phyloP scores from a whole-genome alignment of 177 flowering plant species.

The Vitis hybrid region DNA sequence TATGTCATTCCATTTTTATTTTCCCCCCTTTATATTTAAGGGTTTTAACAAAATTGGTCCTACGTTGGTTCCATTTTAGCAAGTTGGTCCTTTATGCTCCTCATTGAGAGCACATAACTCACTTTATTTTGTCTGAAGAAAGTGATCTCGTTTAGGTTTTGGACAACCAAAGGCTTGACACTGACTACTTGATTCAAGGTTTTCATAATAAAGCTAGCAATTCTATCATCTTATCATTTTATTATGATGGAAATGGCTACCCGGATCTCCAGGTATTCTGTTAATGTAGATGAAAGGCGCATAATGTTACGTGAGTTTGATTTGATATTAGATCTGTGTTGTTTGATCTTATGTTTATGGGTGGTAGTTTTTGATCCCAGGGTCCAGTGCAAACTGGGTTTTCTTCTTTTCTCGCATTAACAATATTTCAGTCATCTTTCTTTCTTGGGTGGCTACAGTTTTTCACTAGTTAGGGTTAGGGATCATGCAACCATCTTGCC shows the following conservation, averaged over 20 bases:
- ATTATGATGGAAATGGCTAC: not conserved
- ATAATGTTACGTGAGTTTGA: constrained; percentile 1
- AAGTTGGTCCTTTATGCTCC: not conserved
- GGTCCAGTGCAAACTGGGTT: not conserved
- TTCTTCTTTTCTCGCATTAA: not conserved
- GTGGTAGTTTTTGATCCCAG: not conserved
- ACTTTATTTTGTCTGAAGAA: constrained; percentile 1
- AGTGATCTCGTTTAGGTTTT: not conserved
- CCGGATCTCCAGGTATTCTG: not conserved
- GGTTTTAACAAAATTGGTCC: not conserved
- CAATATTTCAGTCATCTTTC: not conserved
- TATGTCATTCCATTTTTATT: not conserved
- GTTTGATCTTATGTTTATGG: not conserved
- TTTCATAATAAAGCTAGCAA: not conserved
- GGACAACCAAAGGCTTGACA: not conserved
- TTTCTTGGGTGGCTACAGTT: not conserved
- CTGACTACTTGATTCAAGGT: not conserved
- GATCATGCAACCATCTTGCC: not conserved
- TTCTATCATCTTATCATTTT: not conserved
- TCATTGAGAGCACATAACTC: not conserved
- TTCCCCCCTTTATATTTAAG: not conserved
- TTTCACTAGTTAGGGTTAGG: not conserved
- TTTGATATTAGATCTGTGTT: not conserved
- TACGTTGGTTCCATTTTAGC: not conserved
- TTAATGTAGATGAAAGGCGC: not conserved